Evolutionary conservation across 2,329 filamentous ascomycete species (phyloP), one percentile per base, ranked within the genome.

Genomic region (Microascus cirrosus): DNA sequence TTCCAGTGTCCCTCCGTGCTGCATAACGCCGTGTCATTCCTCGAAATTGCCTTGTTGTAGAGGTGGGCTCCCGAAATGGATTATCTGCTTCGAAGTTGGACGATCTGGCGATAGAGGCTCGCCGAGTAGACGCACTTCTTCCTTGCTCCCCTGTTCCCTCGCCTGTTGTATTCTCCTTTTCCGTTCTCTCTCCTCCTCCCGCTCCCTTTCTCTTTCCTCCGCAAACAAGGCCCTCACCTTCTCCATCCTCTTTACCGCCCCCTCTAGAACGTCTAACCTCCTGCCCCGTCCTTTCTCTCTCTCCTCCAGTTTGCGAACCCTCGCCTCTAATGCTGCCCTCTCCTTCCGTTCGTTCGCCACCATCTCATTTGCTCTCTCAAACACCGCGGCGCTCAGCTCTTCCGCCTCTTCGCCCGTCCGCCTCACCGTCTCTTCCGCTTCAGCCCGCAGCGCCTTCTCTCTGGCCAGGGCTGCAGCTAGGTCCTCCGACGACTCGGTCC

Each of bases 351-450:
- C 89, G 20, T 80, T 77, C 2, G 89, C 88, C 22, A 94, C 89
- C 89, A 94, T 94, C 72, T 91, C 84, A 69, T 94, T 94, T 56
- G 89, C 89, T 73, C 92, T 85, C 72, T 89, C 84, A 69, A 94
- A 94, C 57, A 94, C 73, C 55, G 80, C 81, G 22, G 82, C 86
- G 65, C 82, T 89, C 62, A 94, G 74, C 71, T 94, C 89, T 71
- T 93, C 89, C 22, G 93, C 80, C 73, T 94, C 89, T 13, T 75
- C 77, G 65, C 82, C 85, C 55, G 88, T 86, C 55, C 83, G 80
- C 62, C 77, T 78, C 22, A 90, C 74, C 61, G 82, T 80, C 55
- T 80, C 79, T 72, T 94, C 89, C 1, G 89, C 89, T 56, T 83
- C 81, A 45, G 79, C 75, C 13, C 89, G 82, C 59, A 88, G 77